phyloP scores from a whole-genome alignment of 345 rosid species.

The Rhodomyrtus tomentosa region DNA sequence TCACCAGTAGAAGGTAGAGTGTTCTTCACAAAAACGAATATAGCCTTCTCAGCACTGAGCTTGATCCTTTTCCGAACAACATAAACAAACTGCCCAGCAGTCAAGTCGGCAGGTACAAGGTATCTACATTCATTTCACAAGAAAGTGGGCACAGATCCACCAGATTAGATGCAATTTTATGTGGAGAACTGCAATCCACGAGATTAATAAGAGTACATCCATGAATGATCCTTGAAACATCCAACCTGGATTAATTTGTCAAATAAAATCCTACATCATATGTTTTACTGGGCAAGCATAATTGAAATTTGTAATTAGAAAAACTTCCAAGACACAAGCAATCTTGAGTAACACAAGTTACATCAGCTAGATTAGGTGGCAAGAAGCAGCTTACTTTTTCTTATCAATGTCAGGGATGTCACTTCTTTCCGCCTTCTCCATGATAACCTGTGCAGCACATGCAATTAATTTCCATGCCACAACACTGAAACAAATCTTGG shows the following conservation, averaged over 20 bases:
- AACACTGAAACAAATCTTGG: not conserved
- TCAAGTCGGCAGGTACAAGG: conserved; percentile 70
- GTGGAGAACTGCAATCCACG: not conserved
- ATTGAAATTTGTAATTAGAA: not conserved
- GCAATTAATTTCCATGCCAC: not conserved
- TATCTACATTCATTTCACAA: conserved; percentile 23
- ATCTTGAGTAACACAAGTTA: not conserved
- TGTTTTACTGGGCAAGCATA: not conserved
- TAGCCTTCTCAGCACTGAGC: conserved; percentile 69
- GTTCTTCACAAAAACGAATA: conserved; percentile 56
- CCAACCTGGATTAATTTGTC: not conserved
- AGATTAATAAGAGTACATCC: not conserved
- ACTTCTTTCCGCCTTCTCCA: conserved; percentile 79
- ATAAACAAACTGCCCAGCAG: conserved; percentile 68
- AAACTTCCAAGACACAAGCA: not conserved
- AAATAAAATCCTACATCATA: not conserved
- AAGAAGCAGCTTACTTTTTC: conserved; percentile 60
- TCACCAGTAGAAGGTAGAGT: conserved; percentile 58
- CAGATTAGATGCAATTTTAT: not conserved
- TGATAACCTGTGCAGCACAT: conserved; percentile 62
- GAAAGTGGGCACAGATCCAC: not conserved
- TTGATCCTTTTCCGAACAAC: conserved; percentile 74
- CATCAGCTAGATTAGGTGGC: not conserved
- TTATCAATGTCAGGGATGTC: conserved; percentile 96
- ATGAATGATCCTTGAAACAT: not conserved